A percentile compares a stretch with the other conserved stretches of the same genome.
phyloP scores from a whole-genome alignment of 164 flowering plant genomes.

The Dillenia turbinata region DNA sequence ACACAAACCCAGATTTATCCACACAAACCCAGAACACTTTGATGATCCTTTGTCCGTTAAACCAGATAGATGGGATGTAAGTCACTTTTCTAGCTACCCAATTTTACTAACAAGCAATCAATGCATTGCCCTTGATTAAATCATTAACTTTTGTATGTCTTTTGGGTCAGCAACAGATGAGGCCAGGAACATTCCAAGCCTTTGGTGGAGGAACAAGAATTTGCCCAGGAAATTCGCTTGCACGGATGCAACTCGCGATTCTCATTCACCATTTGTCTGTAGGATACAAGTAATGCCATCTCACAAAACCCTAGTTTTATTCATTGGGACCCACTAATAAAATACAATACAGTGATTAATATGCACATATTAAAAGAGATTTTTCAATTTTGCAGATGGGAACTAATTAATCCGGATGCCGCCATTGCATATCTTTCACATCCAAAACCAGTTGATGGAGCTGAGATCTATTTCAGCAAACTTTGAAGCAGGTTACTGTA shows the following conservation, averaged over 20 bases:
- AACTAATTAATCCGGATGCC: constrained; percentile 32
- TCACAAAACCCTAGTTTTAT: no score
- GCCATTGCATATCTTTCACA: constrained; percentile 29
- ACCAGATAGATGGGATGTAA: constrained; percentile 64
- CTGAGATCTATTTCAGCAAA: constrained; percentile 22
- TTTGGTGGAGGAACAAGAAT: constrained; percentile 52
- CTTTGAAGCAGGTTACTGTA: not conserved
- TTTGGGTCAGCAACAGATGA: constrained; percentile 26
- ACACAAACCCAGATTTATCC: constrained; percentile 29
- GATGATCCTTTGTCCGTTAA: constrained; percentile 46
- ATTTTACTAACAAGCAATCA: not conserved
- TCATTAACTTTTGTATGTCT: no score
- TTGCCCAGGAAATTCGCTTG: constrained; percentile 53
- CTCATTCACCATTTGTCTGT: constrained; percentile 43
- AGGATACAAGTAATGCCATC: constrained; percentile 41
- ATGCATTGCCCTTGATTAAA: no score
- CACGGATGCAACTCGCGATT: constrained; percentile 34
- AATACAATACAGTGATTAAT: no score
- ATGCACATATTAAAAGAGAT: no score
- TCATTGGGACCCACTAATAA: no score
- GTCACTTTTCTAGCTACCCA: constrained; percentile 2
- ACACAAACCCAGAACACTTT: constrained; percentile 46
- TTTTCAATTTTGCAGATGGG: constrained; percentile 24
- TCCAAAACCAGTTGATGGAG: constrained; percentile 36
- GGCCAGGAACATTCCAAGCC: constrained; percentile 36